These are phyloP conservation scores for Populus ilicifolia DNA, from an alignment of 345 rosid species.

Conservation along the genomic window DNA sequence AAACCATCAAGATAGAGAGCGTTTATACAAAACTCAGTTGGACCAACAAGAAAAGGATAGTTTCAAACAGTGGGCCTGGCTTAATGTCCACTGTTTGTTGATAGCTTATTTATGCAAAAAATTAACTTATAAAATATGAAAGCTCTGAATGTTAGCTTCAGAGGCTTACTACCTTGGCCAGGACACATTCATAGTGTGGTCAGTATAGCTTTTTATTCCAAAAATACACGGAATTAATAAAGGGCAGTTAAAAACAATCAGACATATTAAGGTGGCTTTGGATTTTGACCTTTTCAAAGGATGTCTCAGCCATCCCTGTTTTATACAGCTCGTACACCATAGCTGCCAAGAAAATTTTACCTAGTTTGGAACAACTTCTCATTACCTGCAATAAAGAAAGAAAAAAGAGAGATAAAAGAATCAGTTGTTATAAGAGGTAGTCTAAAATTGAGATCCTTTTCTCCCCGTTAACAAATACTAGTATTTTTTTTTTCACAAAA, in stretches of 20 bases:
- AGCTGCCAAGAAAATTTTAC: slow-evolving; percentile 86
- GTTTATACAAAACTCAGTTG: not conserved
- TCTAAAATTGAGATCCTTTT: not conserved
- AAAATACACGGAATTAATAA: not conserved
- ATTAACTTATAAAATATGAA: not conserved
- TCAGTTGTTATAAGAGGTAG: not conserved
- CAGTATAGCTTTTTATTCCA: not conserved
- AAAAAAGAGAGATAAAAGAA: not conserved
- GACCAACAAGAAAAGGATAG: not conserved
- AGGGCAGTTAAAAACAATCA: not conserved
- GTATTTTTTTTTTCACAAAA: no score
- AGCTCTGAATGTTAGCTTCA: not conserved
- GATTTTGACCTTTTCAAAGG: slow-evolving; percentile 67
- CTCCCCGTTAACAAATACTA: no score
- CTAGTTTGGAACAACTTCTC: slow-evolving; percentile 59
- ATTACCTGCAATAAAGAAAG: slow-evolving; percentile 48
- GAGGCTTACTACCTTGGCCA: not conserved
- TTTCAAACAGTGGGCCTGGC: not conserved
- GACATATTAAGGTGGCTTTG: not conserved
- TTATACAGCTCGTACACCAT: slow-evolving; percentile 93
- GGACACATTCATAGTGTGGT: not conserved
- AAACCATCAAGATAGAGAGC: not conserved
- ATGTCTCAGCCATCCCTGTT: slow-evolving; percentile 89
- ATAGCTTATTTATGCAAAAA: not conserved
- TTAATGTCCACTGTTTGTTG: not conserved